Conservation (phyloP, 805 yeast genomes). For the Cyberlindnera xishuangbannaensis region DNA sequence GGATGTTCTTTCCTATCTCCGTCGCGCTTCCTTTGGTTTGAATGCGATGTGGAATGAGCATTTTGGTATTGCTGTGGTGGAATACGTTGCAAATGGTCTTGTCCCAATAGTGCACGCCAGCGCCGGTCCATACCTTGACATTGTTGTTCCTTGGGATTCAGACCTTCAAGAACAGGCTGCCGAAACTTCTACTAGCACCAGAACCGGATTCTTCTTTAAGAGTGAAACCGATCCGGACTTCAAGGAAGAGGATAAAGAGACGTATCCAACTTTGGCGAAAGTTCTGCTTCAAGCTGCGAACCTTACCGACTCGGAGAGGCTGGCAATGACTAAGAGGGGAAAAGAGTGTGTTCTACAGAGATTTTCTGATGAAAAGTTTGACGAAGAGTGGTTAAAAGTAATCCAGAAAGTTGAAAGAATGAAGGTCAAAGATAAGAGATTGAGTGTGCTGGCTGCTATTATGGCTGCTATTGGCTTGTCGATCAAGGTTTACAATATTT, state of each 20-base stretch:
- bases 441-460: conserved; percentile 4
- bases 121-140: conserved; percentile 91
- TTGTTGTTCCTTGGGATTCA: conserved; percentile 55
- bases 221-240: conserved; percentile 70
- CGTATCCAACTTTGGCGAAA: conserved; percentile 44
- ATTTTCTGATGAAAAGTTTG: conserved; percentile 60
- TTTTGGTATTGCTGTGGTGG: conserved; percentile 96
- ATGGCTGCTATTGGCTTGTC: conserved; percentile 1
- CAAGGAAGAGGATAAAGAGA: no score
- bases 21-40: conserved; percentile 63
- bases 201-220: conserved; percentile 78
- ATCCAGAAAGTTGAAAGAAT: conserved; percentile 11
- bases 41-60: conserved; percentile 99
- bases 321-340: conserved; percentile 41
- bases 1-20: conserved; percentile 48
- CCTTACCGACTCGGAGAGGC: conserved; percentile 32
- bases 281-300: conserved; percentile 40
- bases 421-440: conserved; percentile 6
- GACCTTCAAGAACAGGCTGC: conserved; percentile 22
- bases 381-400: conserved; percentile 42
- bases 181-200: conserved; percentile 33
- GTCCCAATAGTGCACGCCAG: conserved; percentile 90
- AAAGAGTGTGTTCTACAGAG: conserved; percentile 38
- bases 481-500: not conserved
- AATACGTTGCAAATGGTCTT: conserved; percentile 78